These are phyloP conservation scores for Triticum monococcum DNA, from an alignment of 176 grass and related monocot species.

Conservation along the genomic window DNA sequence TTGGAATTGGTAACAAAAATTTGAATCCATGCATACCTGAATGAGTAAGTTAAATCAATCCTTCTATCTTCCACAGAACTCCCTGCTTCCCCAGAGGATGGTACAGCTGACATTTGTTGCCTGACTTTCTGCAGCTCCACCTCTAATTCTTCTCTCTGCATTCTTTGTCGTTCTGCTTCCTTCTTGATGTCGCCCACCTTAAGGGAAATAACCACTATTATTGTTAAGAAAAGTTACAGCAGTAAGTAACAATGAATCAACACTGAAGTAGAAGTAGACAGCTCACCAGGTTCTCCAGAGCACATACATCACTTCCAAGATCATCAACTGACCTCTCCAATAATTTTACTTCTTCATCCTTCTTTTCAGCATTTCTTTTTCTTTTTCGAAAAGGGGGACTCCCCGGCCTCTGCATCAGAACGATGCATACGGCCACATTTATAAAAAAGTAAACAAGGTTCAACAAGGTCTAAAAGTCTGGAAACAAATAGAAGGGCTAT, in stretches of 20 bases:
- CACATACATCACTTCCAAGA: constrained; percentile 71
- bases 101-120: constrained; percentile 55
- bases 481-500: no score
- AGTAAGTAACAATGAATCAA: neutral
- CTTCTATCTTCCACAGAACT: constrained; percentile 31
- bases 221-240: constrained; percentile 12
- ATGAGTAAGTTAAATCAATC: constrained; percentile 28
- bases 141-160: constrained; percentile 75
- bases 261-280: constrained; percentile 21
- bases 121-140: constrained; percentile 75
- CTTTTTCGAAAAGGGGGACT: no score
- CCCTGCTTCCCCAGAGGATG: constrained; percentile 38
- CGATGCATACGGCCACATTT: no score
- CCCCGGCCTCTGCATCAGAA: no score
- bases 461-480: no score
- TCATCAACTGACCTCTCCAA: constrained; percentile 79
- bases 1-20: constrained; percentile 13
- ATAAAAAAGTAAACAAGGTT: no score
- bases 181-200: constrained; percentile 77
- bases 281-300: constrained; percentile 72
- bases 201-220: constrained; percentile 23
- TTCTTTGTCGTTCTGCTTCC: constrained; percentile 70
- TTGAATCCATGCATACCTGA: constrained; percentile 39
- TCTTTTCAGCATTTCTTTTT: constrained; percentile 84
- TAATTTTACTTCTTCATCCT: constrained; percentile 88